Base-by-base conservation (phyloP, 2,329 filamentous ascomycete genomes). In the Teratosphaeriaceae sp. region DNA sequence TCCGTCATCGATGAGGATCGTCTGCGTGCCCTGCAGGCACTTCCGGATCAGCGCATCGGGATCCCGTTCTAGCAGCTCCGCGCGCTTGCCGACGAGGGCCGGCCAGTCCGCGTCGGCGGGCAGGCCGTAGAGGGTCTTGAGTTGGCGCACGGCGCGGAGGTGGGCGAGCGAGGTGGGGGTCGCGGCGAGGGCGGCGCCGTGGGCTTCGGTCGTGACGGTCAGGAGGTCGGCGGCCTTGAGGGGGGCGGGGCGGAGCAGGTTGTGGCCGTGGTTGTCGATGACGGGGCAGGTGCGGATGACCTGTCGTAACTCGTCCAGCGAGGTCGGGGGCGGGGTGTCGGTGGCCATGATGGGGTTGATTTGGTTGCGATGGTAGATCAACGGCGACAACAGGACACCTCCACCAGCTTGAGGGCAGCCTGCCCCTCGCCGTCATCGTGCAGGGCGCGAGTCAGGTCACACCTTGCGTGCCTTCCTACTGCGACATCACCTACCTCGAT, bases 1-100 rank as follows among this genome's bases (percentile, higher is more conserved):
- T 0, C 85, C 82, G 62, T 92, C 86, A 52, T 92, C 87, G n/a
- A 94, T 74, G 1, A 94, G 70, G 9, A 90, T 70, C 1, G 76
- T 78, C 59, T 89, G 80, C 21, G 86, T 84, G 1, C 85, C 85
- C 11, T 76, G 64, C 3, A 94, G 72, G 53, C 85, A 92, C 48
- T 70, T 72, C 34, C 67, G 70, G 9, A 78, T 70, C 70, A 88
- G 79, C 2, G 64, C 72, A 4, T 78, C 68, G 54, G 72, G 29
- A 62, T 69, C 51, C 16, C 65, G 62, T 20, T 68, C 58, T 7
- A 78, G 61, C 57, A 68, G 68, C 47, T 70, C 65, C 21, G 66
- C 55, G 39, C 75, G 66, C 42, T 73, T 72, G 26, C 65, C 61
- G 39, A 75, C 65, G 22, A 82, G 68, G 3, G 73, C 71, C 3